Evolutionary conservation across 352 stramenopile species (phyloP), one percentile per base, ranked within the genome.

Genomic region (Plasmopara muralis): DNA sequence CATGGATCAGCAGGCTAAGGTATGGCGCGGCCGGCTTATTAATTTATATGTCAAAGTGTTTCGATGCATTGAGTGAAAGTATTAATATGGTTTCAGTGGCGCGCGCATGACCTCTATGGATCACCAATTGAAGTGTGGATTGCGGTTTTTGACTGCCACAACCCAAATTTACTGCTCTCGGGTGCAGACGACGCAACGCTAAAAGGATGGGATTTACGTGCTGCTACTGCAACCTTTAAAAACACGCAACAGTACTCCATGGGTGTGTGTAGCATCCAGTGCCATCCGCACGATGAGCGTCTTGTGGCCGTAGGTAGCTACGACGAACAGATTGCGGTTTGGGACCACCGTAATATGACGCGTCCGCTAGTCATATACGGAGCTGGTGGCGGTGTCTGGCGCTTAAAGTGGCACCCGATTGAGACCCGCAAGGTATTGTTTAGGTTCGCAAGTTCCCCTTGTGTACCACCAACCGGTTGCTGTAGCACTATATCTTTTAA

Each of bases 181-280:
- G 83, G 83, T 7, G 83, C 80, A 16, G 83, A 93, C 61, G 83
- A 93, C 63, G 77, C 79, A 3, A 60, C 42, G 12, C 57, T 93
- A 28, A 93, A 92, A 42, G 81, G 78, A 43, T 93, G 83, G 83
- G 83, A 93, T 55, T 50, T 85, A 53, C 83, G 83, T 12, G 47
- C 28, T 18, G 51, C 30, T 30, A 48, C 47, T 0, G 16, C 44
- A 20, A 75, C 66, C 15, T 85, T 89, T 62, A 70, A 81, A 65
- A 78, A 82, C 56, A 6, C 62, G 15, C 66, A 73, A 31, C 53
- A 85, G 50, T 83, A 87, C 62, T 74, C 70, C 1, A 92, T 91
- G 81, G 83, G 83, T 38, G 79, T 93, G 25, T 93, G 83, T 64
- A 87, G 76, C 64, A 85, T 93, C 53, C 83, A 93, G 61, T 90